phyloP scores from a whole-genome alignment of 148 eudicot species.

The Camellia granthamiana region DNA sequence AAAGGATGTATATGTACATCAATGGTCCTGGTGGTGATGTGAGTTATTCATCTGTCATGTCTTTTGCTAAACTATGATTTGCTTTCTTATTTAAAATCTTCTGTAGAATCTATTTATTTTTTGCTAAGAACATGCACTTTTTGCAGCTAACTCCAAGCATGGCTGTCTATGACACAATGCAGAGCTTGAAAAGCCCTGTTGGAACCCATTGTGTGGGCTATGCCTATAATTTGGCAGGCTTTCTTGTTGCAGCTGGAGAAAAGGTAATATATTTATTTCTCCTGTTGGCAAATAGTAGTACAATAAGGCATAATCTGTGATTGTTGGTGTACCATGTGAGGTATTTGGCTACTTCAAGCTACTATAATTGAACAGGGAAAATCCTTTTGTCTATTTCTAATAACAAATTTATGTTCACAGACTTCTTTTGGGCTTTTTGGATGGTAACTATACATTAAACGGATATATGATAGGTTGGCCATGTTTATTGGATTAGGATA shows the following conservation, averaged over 20 bases:
- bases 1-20: constrained; percentile 67
- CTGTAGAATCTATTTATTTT: not conserved
- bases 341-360: not conserved
- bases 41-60: constrained; percentile 32
- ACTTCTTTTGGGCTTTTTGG: not conserved
- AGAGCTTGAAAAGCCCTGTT: constrained; percentile 69
- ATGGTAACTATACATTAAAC: not conserved
- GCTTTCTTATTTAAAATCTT: constrained; percentile 5
- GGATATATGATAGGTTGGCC: not conserved
- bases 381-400: constrained; percentile 4
- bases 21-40: constrained; percentile 90
- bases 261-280: constrained; percentile 41
- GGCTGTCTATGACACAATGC: constrained; percentile 89
- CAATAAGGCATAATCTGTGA: not conserved
- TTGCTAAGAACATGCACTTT: constrained; percentile 11
- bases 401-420: not conserved
- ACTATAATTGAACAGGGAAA: not conserved
- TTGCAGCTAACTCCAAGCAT: constrained; percentile 79
- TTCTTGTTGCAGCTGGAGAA: constrained; percentile 83
- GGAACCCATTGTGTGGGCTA: constrained; percentile 79
- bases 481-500: no score
- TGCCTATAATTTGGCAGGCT: constrained; percentile 74
- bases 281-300: not conserved
- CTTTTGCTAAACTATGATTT: not conserved
- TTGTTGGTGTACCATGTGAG: not conserved